Conservation (phyloP, 129 eudicot genomes). For the Chrysanthemum lavandulifolium region DNA sequence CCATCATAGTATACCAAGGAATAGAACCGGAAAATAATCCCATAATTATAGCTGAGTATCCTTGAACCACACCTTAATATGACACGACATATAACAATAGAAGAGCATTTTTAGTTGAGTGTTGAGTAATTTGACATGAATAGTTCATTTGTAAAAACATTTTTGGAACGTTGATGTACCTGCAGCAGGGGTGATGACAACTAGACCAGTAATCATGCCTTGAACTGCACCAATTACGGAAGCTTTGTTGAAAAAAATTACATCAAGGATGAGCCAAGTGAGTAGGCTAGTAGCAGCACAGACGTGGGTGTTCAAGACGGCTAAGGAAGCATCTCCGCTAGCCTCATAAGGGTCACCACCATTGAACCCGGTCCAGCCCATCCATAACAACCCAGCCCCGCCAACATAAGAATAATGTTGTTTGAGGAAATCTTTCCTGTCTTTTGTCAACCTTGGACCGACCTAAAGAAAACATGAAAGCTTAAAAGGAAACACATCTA, state of each 20-base stretch:
- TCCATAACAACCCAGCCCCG: slow-evolving; percentile 66
- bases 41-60: slow-evolving; percentile 62
- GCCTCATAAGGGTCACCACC: slow-evolving; percentile 68
- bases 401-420: slow-evolving; percentile 56
- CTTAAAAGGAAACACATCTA: no score
- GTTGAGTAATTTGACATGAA: background rate
- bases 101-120: background rate
- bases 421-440: slow-evolving; percentile 62
- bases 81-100: no score
- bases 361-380: slow-evolving; percentile 75
- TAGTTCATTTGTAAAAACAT: background rate
- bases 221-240: slow-evolving; percentile 65
- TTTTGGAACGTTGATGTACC: slow-evolving; percentile 25
- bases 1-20: slow-evolving; percentile 79
- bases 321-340: slow-evolving; percentile 48
- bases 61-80: slow-evolving; percentile 49
- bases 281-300: slow-evolving; percentile 60
- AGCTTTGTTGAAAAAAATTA: slow-evolving; percentile 45
- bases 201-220: slow-evolving; percentile 70
- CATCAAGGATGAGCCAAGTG: slow-evolving; percentile 55
- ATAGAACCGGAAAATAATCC: slow-evolving; percentile 60
- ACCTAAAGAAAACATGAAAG: slow-evolving; percentile 43
- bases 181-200: slow-evolving; percentile 62
- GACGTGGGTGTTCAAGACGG: slow-evolving; percentile 58
- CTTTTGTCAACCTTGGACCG: slow-evolving; percentile 59